Evolutionary conservation across 2,329 filamentous ascomycete species (phyloP), one percentile per base, ranked within the genome.

Genomic region (Ascochyta clinopodiicola): DNA sequence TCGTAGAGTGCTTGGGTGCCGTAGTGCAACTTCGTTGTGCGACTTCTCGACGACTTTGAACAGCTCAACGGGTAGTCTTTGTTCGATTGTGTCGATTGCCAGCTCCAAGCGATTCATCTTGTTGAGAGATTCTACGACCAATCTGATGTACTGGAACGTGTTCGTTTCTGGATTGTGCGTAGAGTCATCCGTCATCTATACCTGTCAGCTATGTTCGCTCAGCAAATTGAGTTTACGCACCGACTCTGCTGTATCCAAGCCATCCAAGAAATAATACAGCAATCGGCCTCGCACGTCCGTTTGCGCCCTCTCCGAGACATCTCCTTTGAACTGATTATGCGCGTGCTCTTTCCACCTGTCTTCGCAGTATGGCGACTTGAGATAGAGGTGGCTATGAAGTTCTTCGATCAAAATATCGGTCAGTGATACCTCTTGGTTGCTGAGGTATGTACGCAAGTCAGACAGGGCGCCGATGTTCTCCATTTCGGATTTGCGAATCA

Each of bases 351-450:
- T 96, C 95, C 95, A 99, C 63, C 95, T 84, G 72, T 96, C 92
- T 72, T 96, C 92, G 71, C 94, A 98, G 73, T 99, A 99, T 0
- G 94, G 95, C 3, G 94, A 98, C 74, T 98, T 98, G 35, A 99
- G 86, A 72, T 99, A 99, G 4, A 99, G 82, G 77, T 99, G 95
- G 73, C 96, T 95, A 72, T 99, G 95, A 31, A 99, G 81, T 75
- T 99, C 95, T 73, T 99, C 95, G n/a, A 98, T 88, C 51, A 99
- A 75, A 48, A 98, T 98, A 70, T 99, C 95, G 70, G 94, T 94
- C 60, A 99, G 79, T 0, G 91, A 88, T 25, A 89, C 90, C 78
- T 99, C 95, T 73, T 99, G 96, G 70, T 96, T 98, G 56, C 88
- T 88, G 54, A 99, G 86, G 70, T 98, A 98, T 67, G 87, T 87